Percentiles rank a stretch among this genome's conserved stretches.
Evolutionary conservation across 371 early-diverging fungal genomes (phyloP).

Genomic region (Caulochytrium protostelioides): DNA sequence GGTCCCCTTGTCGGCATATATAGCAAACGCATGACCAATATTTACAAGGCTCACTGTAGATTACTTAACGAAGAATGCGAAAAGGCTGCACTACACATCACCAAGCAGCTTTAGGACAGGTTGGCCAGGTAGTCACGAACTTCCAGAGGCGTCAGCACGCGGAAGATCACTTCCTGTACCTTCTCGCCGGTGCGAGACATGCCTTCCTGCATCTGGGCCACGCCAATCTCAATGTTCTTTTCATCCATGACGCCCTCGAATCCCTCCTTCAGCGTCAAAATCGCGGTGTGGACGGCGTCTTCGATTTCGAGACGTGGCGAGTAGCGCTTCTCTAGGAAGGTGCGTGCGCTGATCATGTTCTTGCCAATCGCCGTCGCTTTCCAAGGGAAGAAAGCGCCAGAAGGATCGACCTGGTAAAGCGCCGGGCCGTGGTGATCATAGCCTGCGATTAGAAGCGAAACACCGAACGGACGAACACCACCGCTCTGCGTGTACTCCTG

Average conservation of each 20-base stretch:
- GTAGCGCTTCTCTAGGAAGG: slow-evolving; percentile 89
- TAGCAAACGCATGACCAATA: too few relatives aligned
- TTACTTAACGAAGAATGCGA: too few relatives aligned
- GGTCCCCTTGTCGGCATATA: too few relatives aligned
- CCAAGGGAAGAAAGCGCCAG: slow-evolving; percentile 95
- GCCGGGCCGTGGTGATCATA: slow-evolving; percentile 74
- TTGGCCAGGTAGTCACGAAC: slow-evolving; percentile 90
- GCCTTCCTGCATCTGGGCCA: slow-evolving; percentile 40
- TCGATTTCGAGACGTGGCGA: slow-evolving; percentile 50
- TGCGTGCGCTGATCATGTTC: slow-evolving; percentile 94
- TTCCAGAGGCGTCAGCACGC: slow-evolving; percentile 49
- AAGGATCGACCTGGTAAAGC: slow-evolving; percentile 96
- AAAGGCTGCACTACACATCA: too few relatives aligned
- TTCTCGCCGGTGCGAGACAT: slow-evolving; percentile 32
- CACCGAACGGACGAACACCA: slow-evolving; percentile 98
- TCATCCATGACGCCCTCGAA: slow-evolving; percentile 92
- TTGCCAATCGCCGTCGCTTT: slow-evolving; percentile 97
- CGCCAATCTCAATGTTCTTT: slow-evolving; percentile 79
- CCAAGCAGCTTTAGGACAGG: slow-evolving; percentile 47
- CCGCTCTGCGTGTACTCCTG: slow-evolving; percentile 97
- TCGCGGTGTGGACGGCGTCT: slow-evolving; percentile 94
- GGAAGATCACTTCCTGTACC: slow-evolving; percentile 31
- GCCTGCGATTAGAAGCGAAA: slow-evolving; percentile 89
- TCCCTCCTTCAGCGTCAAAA: slow-evolving; percentile 91
- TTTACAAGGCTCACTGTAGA: too few relatives aligned